phyloP scores from a whole-genome alignment of 257 asterid species.

The Solanum medicagineum region DNA sequence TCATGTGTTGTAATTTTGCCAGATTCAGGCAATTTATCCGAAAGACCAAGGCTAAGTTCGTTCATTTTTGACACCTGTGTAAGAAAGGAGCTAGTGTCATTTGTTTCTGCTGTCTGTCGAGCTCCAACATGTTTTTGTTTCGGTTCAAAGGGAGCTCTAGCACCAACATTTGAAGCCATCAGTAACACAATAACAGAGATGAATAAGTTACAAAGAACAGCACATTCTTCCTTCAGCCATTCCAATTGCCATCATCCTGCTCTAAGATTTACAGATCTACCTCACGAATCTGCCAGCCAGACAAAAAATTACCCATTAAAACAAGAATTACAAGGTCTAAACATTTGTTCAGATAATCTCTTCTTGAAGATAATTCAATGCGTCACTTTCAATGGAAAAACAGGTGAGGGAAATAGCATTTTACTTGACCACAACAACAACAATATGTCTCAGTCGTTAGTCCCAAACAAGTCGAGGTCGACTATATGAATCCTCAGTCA shows the following conservation, averaged over 20 bases:
- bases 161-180: conserved; percentile 16
- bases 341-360: not conserved
- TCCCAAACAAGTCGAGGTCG: not conserved
- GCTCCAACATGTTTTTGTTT: not conserved
- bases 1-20: not conserved
- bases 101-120: conserved; percentile 3
- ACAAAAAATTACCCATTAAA: not conserved
- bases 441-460: not conserved
- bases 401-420: not conserved
- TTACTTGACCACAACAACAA: not conserved
- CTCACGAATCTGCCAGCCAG: not conserved
- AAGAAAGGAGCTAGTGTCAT: not conserved
- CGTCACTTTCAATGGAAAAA: not conserved
- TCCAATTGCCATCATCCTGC: not conserved
- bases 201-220: not conserved
- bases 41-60: not conserved
- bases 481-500: not conserved
- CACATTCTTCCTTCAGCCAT: not conserved
- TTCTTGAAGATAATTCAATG: not conserved
- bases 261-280: not conserved
- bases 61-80: not conserved
- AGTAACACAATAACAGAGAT: not conserved
- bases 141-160: not conserved
- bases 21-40: conserved; percentile 7
- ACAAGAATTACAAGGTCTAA: not conserved